phyloP scores from a whole-genome alignment of 305 asterid genomes.

The Solanum hybrid region DNA sequence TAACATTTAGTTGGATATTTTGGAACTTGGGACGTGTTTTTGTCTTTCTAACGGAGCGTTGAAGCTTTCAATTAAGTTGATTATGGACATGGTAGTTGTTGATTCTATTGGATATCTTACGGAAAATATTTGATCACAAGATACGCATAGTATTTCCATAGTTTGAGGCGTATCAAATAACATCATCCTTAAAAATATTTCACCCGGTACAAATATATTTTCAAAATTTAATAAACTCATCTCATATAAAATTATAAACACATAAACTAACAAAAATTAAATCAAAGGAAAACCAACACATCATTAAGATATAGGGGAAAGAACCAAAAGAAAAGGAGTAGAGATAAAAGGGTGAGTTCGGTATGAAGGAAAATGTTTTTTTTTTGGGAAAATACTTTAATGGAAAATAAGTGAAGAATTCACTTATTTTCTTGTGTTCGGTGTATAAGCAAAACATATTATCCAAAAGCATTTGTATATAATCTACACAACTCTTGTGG shows the following conservation, averaged over 20 bases:
- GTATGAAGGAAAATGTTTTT: too few relatives aligned
- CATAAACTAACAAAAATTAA: neutral
- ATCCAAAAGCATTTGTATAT: too few relatives aligned
- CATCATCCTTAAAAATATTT: too few relatives aligned
- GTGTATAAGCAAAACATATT: neutral
- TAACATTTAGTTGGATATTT: neutral
- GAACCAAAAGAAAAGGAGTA: neutral
- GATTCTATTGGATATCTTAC: neutral
- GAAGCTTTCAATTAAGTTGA: neutral
- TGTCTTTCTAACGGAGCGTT: neutral
- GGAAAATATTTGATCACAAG: neutral
- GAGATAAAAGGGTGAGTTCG: neutral
- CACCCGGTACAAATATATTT: too few relatives aligned
- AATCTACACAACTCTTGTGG: too few relatives aligned
- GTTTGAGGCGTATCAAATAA: neutral
- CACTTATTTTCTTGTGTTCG: neutral
- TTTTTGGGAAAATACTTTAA: too few relatives aligned
- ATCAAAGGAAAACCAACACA: neutral
- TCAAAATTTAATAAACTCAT: too few relatives aligned
- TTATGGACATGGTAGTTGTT: neutral
- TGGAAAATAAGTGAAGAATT: neutral
- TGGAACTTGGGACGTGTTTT: neutral
- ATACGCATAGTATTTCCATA: neutral
- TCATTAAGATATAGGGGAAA: neutral
- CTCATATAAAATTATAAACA: neutral